Evolutionary conservation across 257 asterid genomes (phyloP).

Genomic region (Capsicum rhomboideum): DNA sequence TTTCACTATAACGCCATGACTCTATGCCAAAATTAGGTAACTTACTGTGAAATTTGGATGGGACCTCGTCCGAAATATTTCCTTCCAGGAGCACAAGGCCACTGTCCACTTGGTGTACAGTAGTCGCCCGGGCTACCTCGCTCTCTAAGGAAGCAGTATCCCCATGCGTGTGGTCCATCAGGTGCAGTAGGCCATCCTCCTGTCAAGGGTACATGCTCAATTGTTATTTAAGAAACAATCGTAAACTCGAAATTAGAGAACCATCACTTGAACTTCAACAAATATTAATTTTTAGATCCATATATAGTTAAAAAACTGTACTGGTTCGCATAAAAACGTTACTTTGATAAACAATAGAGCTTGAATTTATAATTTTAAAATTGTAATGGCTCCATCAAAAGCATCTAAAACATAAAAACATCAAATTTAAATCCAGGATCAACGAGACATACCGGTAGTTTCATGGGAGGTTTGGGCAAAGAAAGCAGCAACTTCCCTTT

Average conservation of each 20-base stretch:
- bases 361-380: no score
- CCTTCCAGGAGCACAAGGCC: slow-evolving; percentile 24
- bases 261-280: neutral
- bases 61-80: slow-evolving; percentile 26
- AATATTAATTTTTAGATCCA: neutral
- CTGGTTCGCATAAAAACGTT: no score
- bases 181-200: slow-evolving; percentile 29
- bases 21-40: neutral
- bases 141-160: slow-evolving; percentile 22
- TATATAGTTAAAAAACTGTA: no score
- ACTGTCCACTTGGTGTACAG: slow-evolving; percentile 9
- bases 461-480: slow-evolving; percentile 30
- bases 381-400: no score
- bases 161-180: slow-evolving; percentile 33
- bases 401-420: neutral
- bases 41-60: slow-evolving; percentile 24
- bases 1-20: neutral
- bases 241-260: no score
- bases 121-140: slow-evolving; percentile 3
- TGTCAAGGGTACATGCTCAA: neutral
- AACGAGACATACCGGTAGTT: neutral
- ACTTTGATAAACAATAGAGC: no score
- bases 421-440: neutral
- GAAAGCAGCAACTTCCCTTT: slow-evolving; percentile 27
- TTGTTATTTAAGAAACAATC: no score